Percentiles rank a stretch among this genome's conserved stretches.
Evolutionary conservation across 495 filamentous ascomycete species (phyloP).

Genomic region (Entonaema liquescens): DNA sequence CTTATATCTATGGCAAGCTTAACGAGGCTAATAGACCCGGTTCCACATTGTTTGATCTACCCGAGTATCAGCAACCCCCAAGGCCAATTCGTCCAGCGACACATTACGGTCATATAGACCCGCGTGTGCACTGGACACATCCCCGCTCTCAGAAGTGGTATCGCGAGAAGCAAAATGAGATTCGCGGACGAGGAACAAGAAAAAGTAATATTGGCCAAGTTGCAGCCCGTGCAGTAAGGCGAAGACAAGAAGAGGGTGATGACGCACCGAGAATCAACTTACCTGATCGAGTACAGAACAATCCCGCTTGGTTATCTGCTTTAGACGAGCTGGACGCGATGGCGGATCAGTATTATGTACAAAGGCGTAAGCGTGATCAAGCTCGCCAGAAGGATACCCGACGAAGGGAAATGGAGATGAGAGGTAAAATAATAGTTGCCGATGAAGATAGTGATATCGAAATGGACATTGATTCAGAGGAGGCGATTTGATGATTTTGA

Average conservation of each 20-base stretch:
- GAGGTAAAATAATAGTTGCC: neutral
- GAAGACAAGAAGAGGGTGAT: conserved; percentile 44
- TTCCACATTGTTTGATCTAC: conserved; percentile 30
- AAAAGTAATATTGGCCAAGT: conserved; percentile 55
- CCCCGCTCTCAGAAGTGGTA: conserved; percentile 51
- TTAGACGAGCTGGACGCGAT: conserved; percentile 41
- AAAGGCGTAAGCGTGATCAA: neutral
- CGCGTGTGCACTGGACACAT: conserved; percentile 52
- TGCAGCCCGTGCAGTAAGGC: conserved; percentile 43
- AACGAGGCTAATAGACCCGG: conserved; percentile 42
- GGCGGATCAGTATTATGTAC: conserved; percentile 20
- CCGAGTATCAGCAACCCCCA: conserved; percentile 20
- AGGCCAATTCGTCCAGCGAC: conserved; percentile 35
- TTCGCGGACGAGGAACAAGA: conserved; percentile 49
- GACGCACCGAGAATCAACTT: conserved; percentile 30
- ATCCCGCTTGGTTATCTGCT: conserved; percentile 40
- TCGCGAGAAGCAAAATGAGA: conserved; percentile 52
- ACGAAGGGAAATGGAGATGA: neutral
- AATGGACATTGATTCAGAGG: neutral
- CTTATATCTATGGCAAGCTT: conserved; percentile 40
- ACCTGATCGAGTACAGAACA: conserved; percentile 41
- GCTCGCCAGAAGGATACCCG: neutral
- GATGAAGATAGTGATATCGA: conserved; percentile 8
- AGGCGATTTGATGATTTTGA: neutral
- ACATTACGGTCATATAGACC: conserved; percentile 53